Percentiles rank a stretch among this genome's conserved stretches.
phyloP scores from a whole-genome alignment of 1,284 basidiomycete genomes.

The Mycena sp. region DNA sequence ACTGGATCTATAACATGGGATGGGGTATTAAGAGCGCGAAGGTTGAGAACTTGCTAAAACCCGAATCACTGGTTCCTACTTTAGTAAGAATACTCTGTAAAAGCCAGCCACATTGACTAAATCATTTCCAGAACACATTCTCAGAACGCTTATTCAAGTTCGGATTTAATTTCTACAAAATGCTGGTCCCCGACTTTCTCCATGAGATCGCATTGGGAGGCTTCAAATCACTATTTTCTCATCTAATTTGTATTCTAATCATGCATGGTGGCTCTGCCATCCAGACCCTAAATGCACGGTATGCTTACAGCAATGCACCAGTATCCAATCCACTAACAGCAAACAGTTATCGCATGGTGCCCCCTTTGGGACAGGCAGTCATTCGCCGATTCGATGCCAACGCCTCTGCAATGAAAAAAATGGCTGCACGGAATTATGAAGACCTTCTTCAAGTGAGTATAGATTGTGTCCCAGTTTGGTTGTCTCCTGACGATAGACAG shows the following conservation, averaged over 20 bases:
- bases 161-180: conserved; percentile 21
- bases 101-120: not conserved
- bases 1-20: conserved; percentile 37
- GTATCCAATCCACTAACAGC: not conserved
- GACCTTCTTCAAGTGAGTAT: conserved; percentile 2
- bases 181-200: conserved; percentile 38
- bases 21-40: conserved; percentile 31
- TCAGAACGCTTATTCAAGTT: conserved; percentile 45
- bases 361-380: conserved; percentile 13
- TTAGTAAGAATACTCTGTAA: not conserved
- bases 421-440: conserved; percentile 17
- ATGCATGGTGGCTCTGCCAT: conserved; percentile 6
- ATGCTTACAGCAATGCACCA: not conserved
- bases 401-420: conserved; percentile 21
- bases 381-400: conserved; percentile 17
- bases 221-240: conserved; percentile 39
- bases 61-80: conserved; percentile 4
- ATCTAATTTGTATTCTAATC: conserved; percentile 38
- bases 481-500: conserved; percentile 25
- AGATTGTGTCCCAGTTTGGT: not conserved
- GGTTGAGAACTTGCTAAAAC: conserved; percentile 35
- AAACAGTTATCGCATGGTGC: conserved; percentile 15
- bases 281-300: conserved; percentile 26
- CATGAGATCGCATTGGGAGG: conserved; percentile 41
- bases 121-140: conserved; percentile 2